These are phyloP conservation scores for Sporisorium graminicola DNA, from an alignment of 1,284 basidiomycete genomes.

Conservation along the genomic window DNA sequence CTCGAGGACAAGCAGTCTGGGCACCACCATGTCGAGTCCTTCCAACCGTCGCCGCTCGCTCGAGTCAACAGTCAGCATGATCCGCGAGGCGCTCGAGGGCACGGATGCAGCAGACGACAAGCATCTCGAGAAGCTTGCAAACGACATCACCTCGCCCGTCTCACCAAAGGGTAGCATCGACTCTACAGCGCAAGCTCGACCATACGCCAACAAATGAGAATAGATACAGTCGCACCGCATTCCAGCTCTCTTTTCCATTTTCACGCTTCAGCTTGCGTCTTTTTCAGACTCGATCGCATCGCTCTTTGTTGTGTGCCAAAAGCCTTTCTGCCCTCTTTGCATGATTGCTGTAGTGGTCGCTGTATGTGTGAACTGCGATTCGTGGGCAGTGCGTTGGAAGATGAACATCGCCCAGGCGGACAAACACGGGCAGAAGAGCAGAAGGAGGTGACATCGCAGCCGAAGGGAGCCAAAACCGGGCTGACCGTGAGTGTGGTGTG, in stretches of 20 bases:
- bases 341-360: background rate
- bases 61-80: constrained; percentile 95
- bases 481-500: background rate
- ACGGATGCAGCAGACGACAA: constrained; percentile 58
- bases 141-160: constrained; percentile 56
- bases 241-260: background rate
- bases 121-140: constrained; percentile 59
- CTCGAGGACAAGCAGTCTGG: constrained; percentile 81
- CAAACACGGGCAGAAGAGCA: background rate
- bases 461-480: no score
- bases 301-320: constrained; percentile 19
- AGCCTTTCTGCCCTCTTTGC: constrained; percentile 8
- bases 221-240: background rate
- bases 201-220: constrained; percentile 19
- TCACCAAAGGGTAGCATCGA: constrained; percentile 35
- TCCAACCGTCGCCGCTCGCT: constrained; percentile 90
- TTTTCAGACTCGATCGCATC: constrained; percentile 15
- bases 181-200: constrained; percentile 23
- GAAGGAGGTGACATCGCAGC: background rate
- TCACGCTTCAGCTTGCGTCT: background rate
- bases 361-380: background rate
- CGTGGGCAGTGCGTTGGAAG: background rate
- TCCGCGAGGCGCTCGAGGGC: constrained; percentile 74
- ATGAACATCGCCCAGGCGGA: background rate
- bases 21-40: constrained; percentile 95